Percentiles rank a stretch among this genome's conserved stretches.
Conservation (phyloP, 2,329 filamentous ascomycete species). For the Botrytis cinerea region DNA sequence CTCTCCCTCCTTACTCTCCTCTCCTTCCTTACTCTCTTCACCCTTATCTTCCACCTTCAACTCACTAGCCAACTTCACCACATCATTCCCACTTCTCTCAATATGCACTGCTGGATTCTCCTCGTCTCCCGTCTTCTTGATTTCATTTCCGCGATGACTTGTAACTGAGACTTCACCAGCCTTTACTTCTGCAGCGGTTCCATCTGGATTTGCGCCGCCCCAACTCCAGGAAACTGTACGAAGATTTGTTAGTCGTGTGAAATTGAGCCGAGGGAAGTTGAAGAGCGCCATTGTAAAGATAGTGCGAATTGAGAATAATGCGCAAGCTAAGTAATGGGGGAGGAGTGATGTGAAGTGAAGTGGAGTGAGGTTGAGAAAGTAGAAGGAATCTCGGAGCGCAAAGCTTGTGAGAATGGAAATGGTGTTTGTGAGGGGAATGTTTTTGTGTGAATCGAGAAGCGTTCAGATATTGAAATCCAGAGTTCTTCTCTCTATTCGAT, state of each 20-base stretch:
- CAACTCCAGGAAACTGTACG: slow-evolving; percentile 63
- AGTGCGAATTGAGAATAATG: not conserved
- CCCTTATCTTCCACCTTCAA: slow-evolving; percentile 49
- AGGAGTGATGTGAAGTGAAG: not conserved
- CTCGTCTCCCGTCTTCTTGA: slow-evolving; percentile 62
- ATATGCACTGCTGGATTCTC: slow-evolving; percentile 63
- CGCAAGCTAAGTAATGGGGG: not conserved
- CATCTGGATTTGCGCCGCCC: slow-evolving; percentile 56
- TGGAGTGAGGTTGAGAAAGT: not conserved
- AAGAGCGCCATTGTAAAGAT: not conserved
- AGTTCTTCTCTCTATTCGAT: not conserved
- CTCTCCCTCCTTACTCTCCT: slow-evolving; percentile 29
- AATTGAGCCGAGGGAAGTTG: not conserved
- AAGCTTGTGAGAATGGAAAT: not conserved
- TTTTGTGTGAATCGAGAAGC: not conserved
- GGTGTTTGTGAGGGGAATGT: not conserved
- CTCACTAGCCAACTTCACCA: slow-evolving; percentile 64
- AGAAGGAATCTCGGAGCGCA: not conserved
- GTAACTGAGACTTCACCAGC: slow-evolving; percentile 61
- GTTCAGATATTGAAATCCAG: not conserved
- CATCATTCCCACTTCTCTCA: slow-evolving; percentile 61
- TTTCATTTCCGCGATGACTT: slow-evolving; percentile 62
- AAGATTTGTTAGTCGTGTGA: not conserved
- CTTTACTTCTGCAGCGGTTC: slow-evolving; percentile 59
- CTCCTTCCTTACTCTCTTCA: slow-evolving; percentile 38